phyloP scores from a whole-genome alignment of 2,329 filamentous ascomycete species.

The Ophiostoma ips region DNA sequence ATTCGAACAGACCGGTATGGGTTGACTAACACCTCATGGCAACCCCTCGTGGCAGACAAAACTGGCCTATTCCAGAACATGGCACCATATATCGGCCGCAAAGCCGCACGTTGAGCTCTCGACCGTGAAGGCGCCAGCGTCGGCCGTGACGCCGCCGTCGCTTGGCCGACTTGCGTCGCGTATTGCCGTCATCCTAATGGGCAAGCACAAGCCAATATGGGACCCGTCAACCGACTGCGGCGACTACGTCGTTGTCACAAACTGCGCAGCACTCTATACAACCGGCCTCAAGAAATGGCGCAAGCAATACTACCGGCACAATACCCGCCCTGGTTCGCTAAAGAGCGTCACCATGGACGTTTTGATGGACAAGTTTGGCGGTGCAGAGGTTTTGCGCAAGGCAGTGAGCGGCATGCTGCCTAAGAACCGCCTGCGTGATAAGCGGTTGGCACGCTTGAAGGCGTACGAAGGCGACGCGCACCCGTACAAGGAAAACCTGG shows the following conservation, averaged over 20 bases:
- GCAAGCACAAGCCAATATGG: slow-evolving; percentile 97
- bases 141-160: slow-evolving; percentile 52
- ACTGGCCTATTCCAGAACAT: slow-evolving; percentile 89
- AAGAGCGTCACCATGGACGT: slow-evolving; percentile 87
- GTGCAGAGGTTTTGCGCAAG: slow-evolving; percentile 76
- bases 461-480: slow-evolving; percentile 88
- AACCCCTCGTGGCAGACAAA: slow-evolving; percentile 50
- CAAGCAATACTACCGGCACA: slow-evolving; percentile 94
- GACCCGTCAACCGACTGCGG: slow-evolving; percentile 97
- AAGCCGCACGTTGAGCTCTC: slow-evolving; percentile 45
- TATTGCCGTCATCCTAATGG: slow-evolving; percentile 83
- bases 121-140: slow-evolving; percentile 35
- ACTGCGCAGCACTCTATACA: slow-evolving; percentile 72
- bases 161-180: slow-evolving; percentile 79
- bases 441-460: slow-evolving; percentile 77
- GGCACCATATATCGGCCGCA: slow-evolving; percentile 74
- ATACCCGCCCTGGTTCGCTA: slow-evolving; percentile 74
- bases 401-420: slow-evolving; percentile 96
- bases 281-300: slow-evolving; percentile 88
- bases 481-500: slow-evolving; percentile 80
- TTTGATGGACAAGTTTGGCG: slow-evolving; percentile 88
- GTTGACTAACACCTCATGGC: neutral
- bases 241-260: slow-evolving; percentile 92
- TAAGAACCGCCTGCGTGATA: slow-evolving; percentile 86
- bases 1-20: no score